phyloP scores from a whole-genome alignment of 1,284 basidiomycete species.

The Lentinus polychrous region DNA sequence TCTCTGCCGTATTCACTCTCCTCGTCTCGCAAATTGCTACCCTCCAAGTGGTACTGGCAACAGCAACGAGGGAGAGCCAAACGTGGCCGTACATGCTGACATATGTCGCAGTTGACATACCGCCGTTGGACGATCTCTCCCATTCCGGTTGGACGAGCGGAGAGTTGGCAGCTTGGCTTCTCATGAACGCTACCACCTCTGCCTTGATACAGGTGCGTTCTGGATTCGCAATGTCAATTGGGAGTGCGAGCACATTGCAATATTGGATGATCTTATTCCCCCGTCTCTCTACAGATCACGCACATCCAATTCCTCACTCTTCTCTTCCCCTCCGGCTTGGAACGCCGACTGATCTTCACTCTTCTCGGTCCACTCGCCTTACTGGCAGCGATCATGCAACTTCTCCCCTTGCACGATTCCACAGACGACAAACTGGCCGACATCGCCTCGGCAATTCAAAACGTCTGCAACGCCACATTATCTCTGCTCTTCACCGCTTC shows the following conservation, averaged over 20 bases:
- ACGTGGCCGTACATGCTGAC: constrained; percentile 94
- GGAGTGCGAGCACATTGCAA: not conserved
- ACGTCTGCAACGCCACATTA: constrained; percentile 93
- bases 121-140: constrained; percentile 38
- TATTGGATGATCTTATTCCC: too few relatives aligned
- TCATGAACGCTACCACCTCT: constrained; percentile 83
- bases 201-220: constrained; percentile 74
- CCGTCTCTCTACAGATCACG: constrained; percentile 58
- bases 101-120: constrained; percentile 82
- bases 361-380: constrained; percentile 89
- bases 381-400: constrained; percentile 79
- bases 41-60: constrained; percentile 65
- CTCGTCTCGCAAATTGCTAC: constrained; percentile 75
- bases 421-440: constrained; percentile 36
- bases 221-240: not conserved
- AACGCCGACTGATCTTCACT: constrained; percentile 82
- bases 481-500: constrained; percentile 89
- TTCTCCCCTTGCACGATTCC: constrained; percentile 60
- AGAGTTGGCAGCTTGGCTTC: constrained; percentile 76
- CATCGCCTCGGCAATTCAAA: constrained; percentile 77
- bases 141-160: constrained; percentile 74
- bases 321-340: constrained; percentile 90
- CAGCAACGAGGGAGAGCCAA: constrained; percentile 56
- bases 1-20: constrained; percentile 76
- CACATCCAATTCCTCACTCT: constrained; percentile 98